These are phyloP conservation scores for Fagus sylvatica DNA, from an alignment of 306 rosid species.

Conservation along the genomic window DNA sequence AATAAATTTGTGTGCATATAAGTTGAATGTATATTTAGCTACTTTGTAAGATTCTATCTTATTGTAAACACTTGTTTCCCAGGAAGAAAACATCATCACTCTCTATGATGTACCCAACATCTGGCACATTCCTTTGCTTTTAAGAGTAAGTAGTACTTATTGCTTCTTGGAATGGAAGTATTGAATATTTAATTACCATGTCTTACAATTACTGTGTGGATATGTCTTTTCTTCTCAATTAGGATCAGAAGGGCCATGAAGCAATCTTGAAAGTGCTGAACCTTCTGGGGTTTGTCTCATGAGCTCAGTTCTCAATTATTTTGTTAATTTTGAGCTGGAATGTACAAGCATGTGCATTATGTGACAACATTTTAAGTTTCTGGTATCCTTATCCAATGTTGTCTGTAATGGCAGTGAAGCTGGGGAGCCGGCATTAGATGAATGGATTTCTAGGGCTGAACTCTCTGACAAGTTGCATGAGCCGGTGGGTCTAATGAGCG, in stretches of 20 bases:
- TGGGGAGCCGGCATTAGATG: conserved; percentile 56
- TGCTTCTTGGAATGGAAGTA: neutral
- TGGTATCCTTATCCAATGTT: conserved; percentile 14
- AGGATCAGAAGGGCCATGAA: conserved; percentile 89
- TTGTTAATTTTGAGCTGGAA: neutral
- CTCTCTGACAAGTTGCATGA: conserved; percentile 53
- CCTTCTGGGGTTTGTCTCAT: conserved; percentile 57
- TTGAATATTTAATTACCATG: neutral
- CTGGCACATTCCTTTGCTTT: conserved; percentile 91
- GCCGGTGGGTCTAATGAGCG: conserved; percentile 45
- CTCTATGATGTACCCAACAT: conserved; percentile 95
- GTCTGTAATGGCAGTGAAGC: conserved; percentile 45
- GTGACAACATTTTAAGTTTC: conserved; percentile 1
- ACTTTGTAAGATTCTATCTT: neutral
- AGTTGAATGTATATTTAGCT: conserved; percentile 22
- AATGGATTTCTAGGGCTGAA: conserved; percentile 74
- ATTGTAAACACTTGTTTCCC: conserved; percentile 14
- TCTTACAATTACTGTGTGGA: neutral
- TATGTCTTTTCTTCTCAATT: conserved; percentile 23
- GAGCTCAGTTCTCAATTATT: conserved; percentile 29
- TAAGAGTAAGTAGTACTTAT: conserved; percentile 59
- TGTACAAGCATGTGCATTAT: neutral
- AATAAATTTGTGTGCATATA: neutral
- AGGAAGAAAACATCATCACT: conserved; percentile 75
- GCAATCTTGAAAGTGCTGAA: conserved; percentile 80